phyloP scores from a whole-genome alignment of 495 filamentous ascomycete species.

The Penicillium cosmopolitanum region DNA sequence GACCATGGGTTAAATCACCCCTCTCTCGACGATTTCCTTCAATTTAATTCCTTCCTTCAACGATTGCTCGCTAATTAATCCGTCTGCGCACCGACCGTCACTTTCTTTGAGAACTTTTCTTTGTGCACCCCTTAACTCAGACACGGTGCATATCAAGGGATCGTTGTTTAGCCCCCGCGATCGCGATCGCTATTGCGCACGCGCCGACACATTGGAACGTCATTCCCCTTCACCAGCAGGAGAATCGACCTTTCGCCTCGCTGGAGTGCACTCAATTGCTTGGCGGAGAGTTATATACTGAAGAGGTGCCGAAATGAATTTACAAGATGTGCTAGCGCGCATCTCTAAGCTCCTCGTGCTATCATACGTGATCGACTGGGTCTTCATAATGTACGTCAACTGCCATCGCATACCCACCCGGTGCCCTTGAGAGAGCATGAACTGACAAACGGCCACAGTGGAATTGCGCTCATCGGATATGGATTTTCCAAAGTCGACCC shows the following conservation, averaged over 20 bases:
- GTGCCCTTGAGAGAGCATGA: background rate
- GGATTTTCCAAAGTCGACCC: slow-evolving; percentile 44
- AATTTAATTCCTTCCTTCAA: too few species aligned
- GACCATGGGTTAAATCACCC: too few species aligned
- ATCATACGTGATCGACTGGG: slow-evolving; percentile 59
- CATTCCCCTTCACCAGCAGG: background rate
- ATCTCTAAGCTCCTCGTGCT: slow-evolving; percentile 45
- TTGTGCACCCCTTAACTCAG: background rate
- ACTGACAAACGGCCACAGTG: slow-evolving; percentile 30
- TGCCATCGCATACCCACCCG: background rate
- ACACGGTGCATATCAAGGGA: background rate
- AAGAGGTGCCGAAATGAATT: slow-evolving; percentile 1
- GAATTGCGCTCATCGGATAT: slow-evolving; percentile 49
- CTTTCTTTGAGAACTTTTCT: background rate
- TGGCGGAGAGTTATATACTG: background rate
- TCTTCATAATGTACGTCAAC: slow-evolving; percentile 51
- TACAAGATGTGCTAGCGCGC: slow-evolving; percentile 12
- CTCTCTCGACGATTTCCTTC: too few species aligned
- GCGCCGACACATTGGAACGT: background rate
- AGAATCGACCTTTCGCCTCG: background rate
- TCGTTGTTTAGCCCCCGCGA: slow-evolving; percentile 5
- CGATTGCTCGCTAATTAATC: too few species aligned
- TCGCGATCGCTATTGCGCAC: background rate
- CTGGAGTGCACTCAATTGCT: background rate
- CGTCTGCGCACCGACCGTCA: background rate